Conservation (phyloP, 441 rosid genomes). For the Mallotus repandus region DNA sequence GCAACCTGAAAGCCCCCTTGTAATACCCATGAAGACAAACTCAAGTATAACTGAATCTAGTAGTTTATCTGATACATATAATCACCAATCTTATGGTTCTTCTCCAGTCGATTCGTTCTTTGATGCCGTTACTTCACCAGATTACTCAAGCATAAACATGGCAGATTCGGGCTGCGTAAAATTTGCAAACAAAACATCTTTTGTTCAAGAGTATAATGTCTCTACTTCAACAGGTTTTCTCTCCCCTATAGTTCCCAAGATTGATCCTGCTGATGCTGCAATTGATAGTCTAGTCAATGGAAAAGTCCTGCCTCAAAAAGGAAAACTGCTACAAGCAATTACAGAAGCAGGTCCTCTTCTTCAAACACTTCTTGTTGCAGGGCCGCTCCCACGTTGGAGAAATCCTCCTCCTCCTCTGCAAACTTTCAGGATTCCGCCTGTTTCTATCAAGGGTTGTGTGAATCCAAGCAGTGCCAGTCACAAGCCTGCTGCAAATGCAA, state of each 20-base stretch:
- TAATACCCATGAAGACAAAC: constrained; percentile 45
- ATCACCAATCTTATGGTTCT: constrained; percentile 50
- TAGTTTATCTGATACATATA: constrained; percentile 49
- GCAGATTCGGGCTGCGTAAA: constrained; percentile 50
- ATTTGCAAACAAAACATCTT: constrained; percentile 27
- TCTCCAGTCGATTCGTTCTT: constrained; percentile 70
- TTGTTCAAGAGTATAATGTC: constrained; percentile 26
- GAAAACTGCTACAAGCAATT: constrained; percentile 67
- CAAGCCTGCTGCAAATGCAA: constrained; percentile 15
- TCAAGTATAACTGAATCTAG: constrained; percentile 85
- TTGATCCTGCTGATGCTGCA: constrained; percentile 39
- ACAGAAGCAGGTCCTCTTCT: constrained; percentile 80
- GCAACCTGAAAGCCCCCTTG: constrained; percentile 27
- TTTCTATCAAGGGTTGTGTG: constrained; percentile 37
- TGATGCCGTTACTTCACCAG: constrained; percentile 73
- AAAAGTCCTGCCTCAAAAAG: constrained; percentile 57
- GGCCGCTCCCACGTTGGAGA: constrained; percentile 88
- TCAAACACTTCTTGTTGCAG: constrained; percentile 69
- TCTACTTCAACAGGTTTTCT: constrained; percentile 13
- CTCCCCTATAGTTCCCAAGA: constrained; percentile 27
- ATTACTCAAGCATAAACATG: constrained; percentile 53
- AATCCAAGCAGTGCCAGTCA: constrained; percentile 10
- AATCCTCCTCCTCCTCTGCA: constrained; percentile 75
- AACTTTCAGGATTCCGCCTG: constrained; percentile 49
- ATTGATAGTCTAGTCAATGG: constrained; percentile 55